phyloP scores from a whole-genome alignment of 2,329 filamentous ascomycete species.

The Boeremia exigua region DNA sequence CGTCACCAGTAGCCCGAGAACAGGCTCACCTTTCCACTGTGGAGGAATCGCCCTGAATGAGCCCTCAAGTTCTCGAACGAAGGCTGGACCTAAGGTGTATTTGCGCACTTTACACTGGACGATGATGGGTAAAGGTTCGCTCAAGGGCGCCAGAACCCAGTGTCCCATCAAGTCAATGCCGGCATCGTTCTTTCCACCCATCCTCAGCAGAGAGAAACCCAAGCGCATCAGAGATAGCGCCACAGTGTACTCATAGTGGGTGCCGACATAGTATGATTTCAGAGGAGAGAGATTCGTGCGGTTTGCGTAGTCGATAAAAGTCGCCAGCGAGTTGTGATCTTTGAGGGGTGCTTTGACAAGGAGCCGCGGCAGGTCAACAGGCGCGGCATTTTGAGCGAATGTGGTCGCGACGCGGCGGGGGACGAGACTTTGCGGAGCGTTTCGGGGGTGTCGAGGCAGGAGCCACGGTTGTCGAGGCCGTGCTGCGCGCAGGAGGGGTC shows the following conservation, averaged over 20 bases:
- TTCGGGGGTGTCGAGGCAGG: slow-evolving; percentile 30
- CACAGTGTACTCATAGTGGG: slow-evolving; percentile 77
- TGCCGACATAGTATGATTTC: slow-evolving; percentile 72
- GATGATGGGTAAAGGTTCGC: slow-evolving; percentile 52
- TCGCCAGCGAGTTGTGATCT: slow-evolving; percentile 67
- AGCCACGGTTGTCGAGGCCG: slow-evolving; percentile 24
- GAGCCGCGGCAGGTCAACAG: slow-evolving; percentile 36
- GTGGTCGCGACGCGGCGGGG: slow-evolving; percentile 39
- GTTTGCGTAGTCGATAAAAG: slow-evolving; percentile 70
- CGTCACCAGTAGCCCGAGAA: slow-evolving; percentile 73
- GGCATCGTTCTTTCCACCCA: slow-evolving; percentile 70
- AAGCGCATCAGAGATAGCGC: slow-evolving; percentile 62
- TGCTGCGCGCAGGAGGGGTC: slow-evolving; percentile 30
- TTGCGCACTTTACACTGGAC: slow-evolving; percentile 73
- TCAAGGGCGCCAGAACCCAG: slow-evolving; percentile 61
- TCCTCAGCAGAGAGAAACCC: slow-evolving; percentile 69
- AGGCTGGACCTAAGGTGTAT: slow-evolving; percentile 58
- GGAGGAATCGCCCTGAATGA: slow-evolving; percentile 75
- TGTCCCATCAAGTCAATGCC: slow-evolving; percentile 77
- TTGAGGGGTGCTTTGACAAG: slow-evolving; percentile 38
- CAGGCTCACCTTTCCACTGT: slow-evolving; percentile 71
- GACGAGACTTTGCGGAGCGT: slow-evolving; percentile 29
- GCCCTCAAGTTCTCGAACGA: slow-evolving; percentile 79
- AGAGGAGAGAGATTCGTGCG: slow-evolving; percentile 61
- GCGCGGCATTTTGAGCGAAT: slow-evolving; percentile 29